Evolutionary conservation across 257 asterid species (phyloP).

Genomic region (Nicotiana tabacum): DNA sequence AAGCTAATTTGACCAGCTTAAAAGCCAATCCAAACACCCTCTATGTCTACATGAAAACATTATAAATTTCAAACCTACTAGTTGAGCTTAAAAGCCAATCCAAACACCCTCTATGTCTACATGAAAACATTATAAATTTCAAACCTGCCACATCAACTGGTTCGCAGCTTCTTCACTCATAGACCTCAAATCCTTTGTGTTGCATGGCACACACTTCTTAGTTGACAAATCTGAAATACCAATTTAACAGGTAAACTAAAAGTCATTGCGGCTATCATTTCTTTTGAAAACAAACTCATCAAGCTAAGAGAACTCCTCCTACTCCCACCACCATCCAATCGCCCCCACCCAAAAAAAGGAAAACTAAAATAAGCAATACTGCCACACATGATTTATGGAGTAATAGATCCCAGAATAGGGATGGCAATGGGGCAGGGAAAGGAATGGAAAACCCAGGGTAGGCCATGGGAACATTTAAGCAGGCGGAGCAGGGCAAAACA

Average conservation of each 20-base stretch:
- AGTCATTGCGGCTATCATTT: background rate
- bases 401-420: background rate
- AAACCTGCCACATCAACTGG: conserved; percentile 29
- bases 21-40: too few relatives aligned
- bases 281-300: background rate
- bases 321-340: background rate
- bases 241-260: conserved; percentile 1
- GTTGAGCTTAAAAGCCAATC: too few relatives aligned
- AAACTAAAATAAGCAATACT: background rate
- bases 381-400: background rate
- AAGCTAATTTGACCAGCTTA: too few relatives aligned
- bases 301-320: background rate
- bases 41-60: background rate
- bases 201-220: conserved; percentile 65
- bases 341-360: background rate
- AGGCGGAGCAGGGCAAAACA: too few relatives aligned
- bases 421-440: background rate
- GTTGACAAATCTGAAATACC: conserved; percentile 56
- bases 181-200: conserved; percentile 31
- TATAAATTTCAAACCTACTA: background rate
- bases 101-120: background rate
- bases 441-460: too few relatives aligned
- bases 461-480: too few relatives aligned
- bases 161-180: conserved; percentile 39
- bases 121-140: background rate